A percentile compares a stretch with the other conserved stretches of the same genome.
These are phyloP conservation scores for Podospora sp. DNA, from an alignment of 495 filamentous ascomycete genomes.

Conservation along the genomic window DNA sequence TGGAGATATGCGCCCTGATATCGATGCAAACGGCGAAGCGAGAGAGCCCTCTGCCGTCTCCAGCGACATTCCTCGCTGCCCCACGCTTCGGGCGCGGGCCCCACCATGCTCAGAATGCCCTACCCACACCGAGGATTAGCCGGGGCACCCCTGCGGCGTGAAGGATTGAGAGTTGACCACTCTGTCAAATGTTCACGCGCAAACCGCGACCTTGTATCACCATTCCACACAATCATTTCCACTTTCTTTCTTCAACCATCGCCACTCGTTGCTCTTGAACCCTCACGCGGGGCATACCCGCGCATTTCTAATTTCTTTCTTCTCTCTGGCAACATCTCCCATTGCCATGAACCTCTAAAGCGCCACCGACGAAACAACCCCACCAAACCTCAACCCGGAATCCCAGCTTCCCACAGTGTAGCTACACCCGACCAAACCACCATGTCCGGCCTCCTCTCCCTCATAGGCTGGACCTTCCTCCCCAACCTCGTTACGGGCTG, in stretches of 20 bases:
- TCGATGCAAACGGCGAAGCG: background rate
- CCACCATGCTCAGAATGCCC: too few relatives aligned
- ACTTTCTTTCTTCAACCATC: background rate
- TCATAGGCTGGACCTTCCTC: slow-evolving; percentile 78
- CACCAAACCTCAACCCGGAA: background rate
- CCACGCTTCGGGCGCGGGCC: too few relatives aligned
- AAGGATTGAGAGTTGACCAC: background rate
- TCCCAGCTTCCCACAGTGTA: background rate
- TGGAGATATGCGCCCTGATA: background rate
- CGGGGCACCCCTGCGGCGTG: background rate
- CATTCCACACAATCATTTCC: background rate
- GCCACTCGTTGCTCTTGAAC: background rate
- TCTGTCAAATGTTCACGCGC: background rate
- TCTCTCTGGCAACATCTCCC: too few relatives aligned
- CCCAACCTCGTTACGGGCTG: slow-evolving; percentile 78
- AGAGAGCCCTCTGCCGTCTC: background rate
- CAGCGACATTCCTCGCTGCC: background rate
- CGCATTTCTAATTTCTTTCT: background rate
- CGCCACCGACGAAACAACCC: background rate
- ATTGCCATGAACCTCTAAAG: too few relatives aligned
- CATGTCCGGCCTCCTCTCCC: slow-evolving; percentile 62
- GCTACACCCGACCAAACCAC: background rate
- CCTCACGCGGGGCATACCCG: background rate
- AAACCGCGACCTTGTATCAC: background rate
- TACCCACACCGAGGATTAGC: background rate